Conservation (phyloP, 192 early-diverging fungal genomes). For the Ambispora gerdemannii region DNA sequence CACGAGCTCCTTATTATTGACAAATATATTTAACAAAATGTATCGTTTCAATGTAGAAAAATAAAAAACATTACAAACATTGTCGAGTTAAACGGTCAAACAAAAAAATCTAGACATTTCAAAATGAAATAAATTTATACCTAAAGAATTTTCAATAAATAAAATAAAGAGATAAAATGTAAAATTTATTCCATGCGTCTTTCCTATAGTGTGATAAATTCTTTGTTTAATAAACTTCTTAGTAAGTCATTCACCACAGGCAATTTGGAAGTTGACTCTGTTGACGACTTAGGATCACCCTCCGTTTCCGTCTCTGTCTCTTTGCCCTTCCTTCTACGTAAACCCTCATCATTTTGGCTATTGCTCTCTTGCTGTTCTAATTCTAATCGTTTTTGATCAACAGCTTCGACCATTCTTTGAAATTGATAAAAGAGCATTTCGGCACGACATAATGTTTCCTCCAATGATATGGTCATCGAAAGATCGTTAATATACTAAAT, state of each 20-base stretch:
- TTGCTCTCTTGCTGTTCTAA: not conserved
- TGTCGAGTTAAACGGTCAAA: no score
- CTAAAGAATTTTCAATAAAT: no score
- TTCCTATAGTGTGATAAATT: not conserved
- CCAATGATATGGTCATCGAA: conserved; percentile 69
- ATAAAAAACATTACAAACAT: no score
- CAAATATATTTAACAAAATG: no score
- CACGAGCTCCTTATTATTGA: no score
- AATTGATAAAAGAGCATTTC: conserved; percentile 71
- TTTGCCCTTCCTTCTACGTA: not conserved
- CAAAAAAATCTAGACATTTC: no score
- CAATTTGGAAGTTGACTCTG: not conserved
- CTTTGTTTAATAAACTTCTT: conserved; percentile 1
- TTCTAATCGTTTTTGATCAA: conserved; percentile 41
- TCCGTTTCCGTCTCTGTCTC: not conserved
- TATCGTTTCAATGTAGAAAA: no score
- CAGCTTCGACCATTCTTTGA: conserved; percentile 45
- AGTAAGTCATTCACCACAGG: not conserved
- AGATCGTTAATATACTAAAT: conserved; percentile 82
- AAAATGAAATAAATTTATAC: no score
- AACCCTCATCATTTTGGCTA: not conserved
- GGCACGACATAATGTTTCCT: conserved; percentile 73
- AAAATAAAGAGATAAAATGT: no score
- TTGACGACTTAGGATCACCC: not conserved
- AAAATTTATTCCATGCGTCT: no score